These are phyloP conservation scores for Picochlorum sp. DNA, from an alignment of 139 green algal species.

Conservation along the genomic window DNA sequence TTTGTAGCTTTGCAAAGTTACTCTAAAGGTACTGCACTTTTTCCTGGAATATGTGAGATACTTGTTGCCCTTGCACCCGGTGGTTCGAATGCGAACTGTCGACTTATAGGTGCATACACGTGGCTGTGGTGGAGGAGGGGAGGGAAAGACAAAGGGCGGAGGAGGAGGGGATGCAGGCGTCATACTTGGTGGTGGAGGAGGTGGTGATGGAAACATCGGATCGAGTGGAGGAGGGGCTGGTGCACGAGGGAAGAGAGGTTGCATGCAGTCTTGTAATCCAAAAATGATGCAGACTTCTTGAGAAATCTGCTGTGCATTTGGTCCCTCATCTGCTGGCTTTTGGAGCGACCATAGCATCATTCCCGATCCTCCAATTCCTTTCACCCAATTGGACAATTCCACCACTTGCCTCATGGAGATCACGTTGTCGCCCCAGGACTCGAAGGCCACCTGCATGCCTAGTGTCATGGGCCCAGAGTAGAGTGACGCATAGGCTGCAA, in stretches of 20 bases:
- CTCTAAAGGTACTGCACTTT: not conserved
- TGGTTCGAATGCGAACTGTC: not conserved
- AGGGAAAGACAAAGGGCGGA: not conserved
- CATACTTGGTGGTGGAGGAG: not conserved
- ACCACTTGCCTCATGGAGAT: conserved; percentile 1
- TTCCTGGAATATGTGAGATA: not conserved
- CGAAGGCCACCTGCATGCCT: not conserved
- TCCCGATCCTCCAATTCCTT: not conserved
- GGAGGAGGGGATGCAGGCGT: not conserved
- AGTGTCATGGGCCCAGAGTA: conserved; percentile 3
- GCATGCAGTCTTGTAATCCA: not conserved
- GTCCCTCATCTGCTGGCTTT: conserved; percentile 6
- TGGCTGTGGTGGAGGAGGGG: not conserved
- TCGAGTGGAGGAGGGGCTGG: not conserved
- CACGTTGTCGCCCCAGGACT: not conserved
- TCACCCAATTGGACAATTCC: not conserved
- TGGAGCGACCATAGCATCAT: conserved; percentile 14
- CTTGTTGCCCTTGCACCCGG: not conserved
- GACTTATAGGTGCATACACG: not conserved
- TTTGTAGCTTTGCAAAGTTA: not conserved
- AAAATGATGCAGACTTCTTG: not conserved
- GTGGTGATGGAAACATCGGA: not conserved
- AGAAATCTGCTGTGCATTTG: not conserved
- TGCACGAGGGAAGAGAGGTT: not conserved
- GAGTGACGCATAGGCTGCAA: conserved; percentile 1